Conservation (phyloP, 2,329 filamentous ascomycete genomes). For the Capronia epimyces region DNA sequence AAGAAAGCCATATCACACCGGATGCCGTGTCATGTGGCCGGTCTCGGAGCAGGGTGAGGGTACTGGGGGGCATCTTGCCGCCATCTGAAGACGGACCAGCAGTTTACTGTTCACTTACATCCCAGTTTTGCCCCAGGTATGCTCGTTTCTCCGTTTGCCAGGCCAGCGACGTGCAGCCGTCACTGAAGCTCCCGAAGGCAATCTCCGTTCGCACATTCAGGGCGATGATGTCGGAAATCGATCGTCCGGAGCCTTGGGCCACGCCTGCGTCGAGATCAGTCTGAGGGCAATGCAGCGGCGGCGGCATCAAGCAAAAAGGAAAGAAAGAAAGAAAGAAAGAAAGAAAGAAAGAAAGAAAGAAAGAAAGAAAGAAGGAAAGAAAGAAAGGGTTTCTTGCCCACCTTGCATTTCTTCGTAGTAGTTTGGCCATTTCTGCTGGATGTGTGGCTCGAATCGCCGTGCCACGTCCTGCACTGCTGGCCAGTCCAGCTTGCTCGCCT, state of each 20-base stretch:
- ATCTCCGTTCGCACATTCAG: constrained; percentile 57
- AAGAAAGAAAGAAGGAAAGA: too few relatives aligned
- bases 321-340: too few relatives aligned
- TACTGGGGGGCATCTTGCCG: too few relatives aligned
- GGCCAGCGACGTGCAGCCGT: constrained; percentile 53
- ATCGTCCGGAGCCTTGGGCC: constrained; percentile 45
- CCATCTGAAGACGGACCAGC: too few relatives aligned
- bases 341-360: too few relatives aligned
- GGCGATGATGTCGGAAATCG: constrained; percentile 49
- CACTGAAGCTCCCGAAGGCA: constrained; percentile 50
- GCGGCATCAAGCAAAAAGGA: too few relatives aligned
- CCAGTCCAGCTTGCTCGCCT: constrained; percentile 39
- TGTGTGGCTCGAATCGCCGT: constrained; percentile 36
- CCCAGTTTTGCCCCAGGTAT: constrained; percentile 54
- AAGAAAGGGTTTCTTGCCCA: neutral
- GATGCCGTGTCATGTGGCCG: too few relatives aligned
- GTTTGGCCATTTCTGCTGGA: constrained; percentile 32
- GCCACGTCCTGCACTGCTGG: constrained; percentile 41
- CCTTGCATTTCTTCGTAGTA: constrained; percentile 30
- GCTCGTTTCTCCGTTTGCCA: constrained; percentile 40
- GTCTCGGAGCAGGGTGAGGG: too few relatives aligned
- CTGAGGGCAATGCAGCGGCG: too few relatives aligned
- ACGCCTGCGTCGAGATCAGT: too few relatives aligned
- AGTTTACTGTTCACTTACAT: too few relatives aligned
- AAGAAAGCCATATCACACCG: too few relatives aligned